Conservation (phyloP, 202 grass and related monocot genomes). For the Setaria italica region DNA sequence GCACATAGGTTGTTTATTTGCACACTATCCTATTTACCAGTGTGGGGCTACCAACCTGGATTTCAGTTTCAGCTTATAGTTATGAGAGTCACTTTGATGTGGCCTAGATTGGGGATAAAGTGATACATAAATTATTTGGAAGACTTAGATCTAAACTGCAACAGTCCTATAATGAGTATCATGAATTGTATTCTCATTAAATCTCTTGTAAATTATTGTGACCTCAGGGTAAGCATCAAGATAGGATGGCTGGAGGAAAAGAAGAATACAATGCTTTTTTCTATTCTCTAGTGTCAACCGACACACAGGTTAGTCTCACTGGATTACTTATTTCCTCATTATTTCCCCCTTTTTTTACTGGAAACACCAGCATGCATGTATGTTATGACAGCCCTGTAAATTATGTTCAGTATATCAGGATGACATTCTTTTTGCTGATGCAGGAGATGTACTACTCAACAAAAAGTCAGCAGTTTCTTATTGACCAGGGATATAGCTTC, state of each 20-base stretch:
- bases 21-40: neutral
- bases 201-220: conserved; percentile 26
- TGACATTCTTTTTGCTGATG: conserved; percentile 33
- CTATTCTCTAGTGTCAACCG: conserved; percentile 98
- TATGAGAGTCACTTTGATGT: conserved; percentile 10
- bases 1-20: conserved; percentile 1
- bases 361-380: neutral
- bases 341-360: neutral
- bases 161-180: conserved; percentile 6
- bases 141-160: conserved; percentile 2
- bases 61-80: conserved; percentile 19
- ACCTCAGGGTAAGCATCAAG: conserved; percentile 88
- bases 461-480: conserved; percentile 98
- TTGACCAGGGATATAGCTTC: conserved; percentile 99
- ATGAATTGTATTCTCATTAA: conserved; percentile 21
- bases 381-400: neutral
- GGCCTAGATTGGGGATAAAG: neutral
- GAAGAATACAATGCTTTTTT: conserved; percentile 99
- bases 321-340: conserved; percentile 27
- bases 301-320: conserved; percentile 77
- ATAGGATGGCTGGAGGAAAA: conserved; percentile 97
- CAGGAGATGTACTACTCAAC: conserved; percentile 99
- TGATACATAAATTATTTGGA: conserved; percentile 17
- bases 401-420: conserved; percentile 24
- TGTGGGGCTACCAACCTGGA: neutral